phyloP scores from a whole-genome alignment of 306 rosid species.

The Medicago lupulina region DNA sequence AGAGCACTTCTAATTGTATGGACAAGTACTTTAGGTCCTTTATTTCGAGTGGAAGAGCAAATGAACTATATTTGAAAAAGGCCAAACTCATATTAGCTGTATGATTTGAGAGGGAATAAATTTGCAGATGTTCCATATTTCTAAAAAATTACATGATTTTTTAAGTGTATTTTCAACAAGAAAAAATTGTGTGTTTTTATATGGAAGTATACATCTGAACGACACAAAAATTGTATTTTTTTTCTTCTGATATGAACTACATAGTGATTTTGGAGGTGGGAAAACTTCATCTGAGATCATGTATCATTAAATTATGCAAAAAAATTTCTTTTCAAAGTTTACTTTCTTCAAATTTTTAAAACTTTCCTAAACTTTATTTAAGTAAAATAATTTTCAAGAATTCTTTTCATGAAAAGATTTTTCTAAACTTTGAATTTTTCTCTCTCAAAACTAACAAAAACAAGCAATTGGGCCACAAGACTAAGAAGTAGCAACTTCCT shows the following conservation, averaged over 20 bases:
- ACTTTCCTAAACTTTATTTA: neutral
- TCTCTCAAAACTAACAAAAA: neutral
- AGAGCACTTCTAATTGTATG: slow-evolving; percentile 35
- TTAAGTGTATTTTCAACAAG: too few species aligned
- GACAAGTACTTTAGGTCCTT: slow-evolving; percentile 34
- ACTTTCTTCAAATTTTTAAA: neutral
- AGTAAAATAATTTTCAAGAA: neutral
- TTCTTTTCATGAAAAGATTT: too few species aligned
- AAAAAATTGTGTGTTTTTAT: too few species aligned
- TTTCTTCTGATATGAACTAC: too few species aligned
- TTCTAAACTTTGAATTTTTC: too few species aligned
- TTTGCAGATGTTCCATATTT: too few species aligned
- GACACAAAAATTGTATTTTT: too few species aligned
- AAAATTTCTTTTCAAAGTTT: neutral
- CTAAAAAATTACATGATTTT: too few species aligned
- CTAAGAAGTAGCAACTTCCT: slow-evolving; percentile 11
- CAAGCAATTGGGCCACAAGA: slow-evolving; percentile 26
- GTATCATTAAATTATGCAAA: too few species aligned
- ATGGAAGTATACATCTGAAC: too few species aligned
- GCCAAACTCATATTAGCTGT: neutral
- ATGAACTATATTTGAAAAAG: neutral
- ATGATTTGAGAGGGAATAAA: neutral
- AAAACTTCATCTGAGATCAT: too few species aligned
- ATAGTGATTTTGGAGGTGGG: too few species aligned
- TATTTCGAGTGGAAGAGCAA: neutral